phyloP scores from a whole-genome alignment of 2,329 filamentous ascomycete genomes.

The Talaromyces sp. region DNA sequence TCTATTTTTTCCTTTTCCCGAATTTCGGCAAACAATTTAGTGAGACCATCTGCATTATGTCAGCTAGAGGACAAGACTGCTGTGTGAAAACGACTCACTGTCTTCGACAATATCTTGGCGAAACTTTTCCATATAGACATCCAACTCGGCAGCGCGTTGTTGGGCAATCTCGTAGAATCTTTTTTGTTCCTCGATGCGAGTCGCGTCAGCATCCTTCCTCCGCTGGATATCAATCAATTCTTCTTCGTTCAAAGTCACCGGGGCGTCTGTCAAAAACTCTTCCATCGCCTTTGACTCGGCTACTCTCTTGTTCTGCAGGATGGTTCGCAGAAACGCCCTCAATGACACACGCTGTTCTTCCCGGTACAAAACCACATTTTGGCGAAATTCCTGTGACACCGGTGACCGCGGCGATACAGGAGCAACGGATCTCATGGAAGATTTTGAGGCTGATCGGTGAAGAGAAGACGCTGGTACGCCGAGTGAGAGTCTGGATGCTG shows the following conservation, averaged over 20 bases:
- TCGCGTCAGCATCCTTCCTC: slow-evolving; percentile 77
- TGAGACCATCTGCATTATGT: slow-evolving; percentile 63
- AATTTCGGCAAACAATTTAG: slow-evolving; percentile 88
- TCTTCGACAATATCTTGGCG: slow-evolving; percentile 62
- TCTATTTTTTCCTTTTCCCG: slow-evolving; percentile 80
- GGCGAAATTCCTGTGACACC: slow-evolving; percentile 39
- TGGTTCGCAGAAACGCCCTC: slow-evolving; percentile 79
- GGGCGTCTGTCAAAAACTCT: slow-evolving; percentile 73
- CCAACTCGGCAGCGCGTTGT: slow-evolving; percentile 82
- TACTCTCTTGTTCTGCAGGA: slow-evolving; percentile 78
- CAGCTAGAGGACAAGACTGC: slow-evolving; percentile 20
- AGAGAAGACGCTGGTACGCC: slow-evolving; percentile 23
- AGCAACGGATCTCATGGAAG: slow-evolving; percentile 18
- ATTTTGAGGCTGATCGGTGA: slow-evolving; percentile 24
- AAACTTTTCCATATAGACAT: slow-evolving; percentile 93
- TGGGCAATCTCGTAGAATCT: slow-evolving; percentile 94
- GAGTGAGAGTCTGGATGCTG: slow-evolving; percentile 10
- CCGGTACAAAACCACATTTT: slow-evolving; percentile 64
- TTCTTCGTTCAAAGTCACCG: slow-evolving; percentile 70
- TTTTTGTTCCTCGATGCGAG: slow-evolving; percentile 85
- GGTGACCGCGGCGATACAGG: slow-evolving; percentile 23
- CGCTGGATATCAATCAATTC: slow-evolving; percentile 75
- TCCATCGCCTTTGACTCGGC: slow-evolving; percentile 76
- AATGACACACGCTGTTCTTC: slow-evolving; percentile 90
- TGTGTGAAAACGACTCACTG: slow-evolving; percentile 50